phyloP scores from a whole-genome alignment of 2,329 filamentous ascomycete genomes.

The Colletotrichum falcatum region DNA sequence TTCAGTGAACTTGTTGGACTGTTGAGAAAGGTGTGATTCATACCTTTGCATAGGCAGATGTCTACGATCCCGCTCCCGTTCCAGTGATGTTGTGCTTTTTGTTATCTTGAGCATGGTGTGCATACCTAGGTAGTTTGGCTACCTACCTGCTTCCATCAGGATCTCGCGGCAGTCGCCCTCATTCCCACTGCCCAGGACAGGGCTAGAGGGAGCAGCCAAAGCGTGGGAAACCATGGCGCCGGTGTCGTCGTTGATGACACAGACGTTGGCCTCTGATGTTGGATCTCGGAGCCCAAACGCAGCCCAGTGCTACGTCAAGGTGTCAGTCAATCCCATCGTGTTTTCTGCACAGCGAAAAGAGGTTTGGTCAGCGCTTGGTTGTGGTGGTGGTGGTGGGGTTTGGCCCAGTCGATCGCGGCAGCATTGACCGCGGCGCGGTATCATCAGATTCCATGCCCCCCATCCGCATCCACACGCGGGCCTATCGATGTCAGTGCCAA shows the following conservation, averaged over 20 bases:
- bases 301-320: background rate
- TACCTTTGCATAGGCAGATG: background rate
- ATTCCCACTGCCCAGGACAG: background rate
- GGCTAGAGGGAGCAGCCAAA: background rate
- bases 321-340: conserved; percentile 10
- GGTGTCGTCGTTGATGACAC: background rate
- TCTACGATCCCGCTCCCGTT: background rate
- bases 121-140: background rate
- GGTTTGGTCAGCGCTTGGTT: conserved; percentile 16
- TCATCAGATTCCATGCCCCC: conserved; percentile 9
- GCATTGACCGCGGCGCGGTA: conserved; percentile 9
- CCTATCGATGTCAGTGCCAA: conserved; percentile 12
- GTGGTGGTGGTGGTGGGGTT: conserved; percentile 9
- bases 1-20: background rate
- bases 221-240: background rate
- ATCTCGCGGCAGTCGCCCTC: background rate
- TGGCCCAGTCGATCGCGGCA: conserved; percentile 25
- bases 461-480: background rate
- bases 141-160: background rate
- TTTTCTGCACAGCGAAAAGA: conserved; percentile 23
- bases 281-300: too few relatives aligned
- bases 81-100: background rate
- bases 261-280: background rate
- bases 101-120: background rate
- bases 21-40: background rate